Percentiles rank a stretch among this genome's conserved stretches.
phyloP scores from a whole-genome alignment of 768 basidiomycete genomes.

The Tylopilus rubrobrunneus region DNA sequence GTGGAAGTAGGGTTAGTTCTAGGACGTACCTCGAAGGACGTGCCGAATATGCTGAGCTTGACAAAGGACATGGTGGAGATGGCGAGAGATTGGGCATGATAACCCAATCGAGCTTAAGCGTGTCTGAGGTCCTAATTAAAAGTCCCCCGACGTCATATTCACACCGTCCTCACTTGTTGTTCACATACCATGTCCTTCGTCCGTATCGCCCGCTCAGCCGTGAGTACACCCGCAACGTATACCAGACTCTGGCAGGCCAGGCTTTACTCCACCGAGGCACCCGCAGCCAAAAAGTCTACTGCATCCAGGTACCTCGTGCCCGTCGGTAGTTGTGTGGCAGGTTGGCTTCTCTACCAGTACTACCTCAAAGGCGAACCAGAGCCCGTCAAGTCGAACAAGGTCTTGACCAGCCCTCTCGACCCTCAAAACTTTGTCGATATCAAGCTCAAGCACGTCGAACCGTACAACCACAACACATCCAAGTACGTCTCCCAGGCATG shows the following conservation, averaged over 20 bases:
- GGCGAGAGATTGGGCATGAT: slow-evolving; percentile 10
- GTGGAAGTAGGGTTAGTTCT: slow-evolving; percentile 10
- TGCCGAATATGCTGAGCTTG: slow-evolving; percentile 97
- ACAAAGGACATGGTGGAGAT: slow-evolving; percentile 76
- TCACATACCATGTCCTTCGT: slow-evolving; percentile 41
- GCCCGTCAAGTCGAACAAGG: slow-evolving; percentile 34
- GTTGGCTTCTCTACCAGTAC: slow-evolving; percentile 50
- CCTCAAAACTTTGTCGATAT: slow-evolving; percentile 75
- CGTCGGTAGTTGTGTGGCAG: slow-evolving; percentile 36
- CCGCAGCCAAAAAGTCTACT: slow-evolving; percentile 46
- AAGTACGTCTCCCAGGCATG: slow-evolving; percentile 42
- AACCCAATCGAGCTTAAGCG: slow-evolving; percentile 16
- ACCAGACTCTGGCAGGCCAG: slow-evolving; percentile 33
- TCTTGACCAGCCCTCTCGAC: slow-evolving; percentile 66
- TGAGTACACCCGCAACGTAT: slow-evolving; percentile 28
- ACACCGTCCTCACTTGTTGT: neutral
- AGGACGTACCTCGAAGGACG: slow-evolving; percentile 81
- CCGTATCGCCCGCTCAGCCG: slow-evolving; percentile 41
- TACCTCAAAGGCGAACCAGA: slow-evolving; percentile 30
- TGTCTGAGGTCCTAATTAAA: slow-evolving; percentile 20
- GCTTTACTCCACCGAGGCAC: slow-evolving; percentile 43
- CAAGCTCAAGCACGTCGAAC: slow-evolving; percentile 72
- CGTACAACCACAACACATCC: slow-evolving; percentile 94
- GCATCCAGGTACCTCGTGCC: slow-evolving; percentile 42
- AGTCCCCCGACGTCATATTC: neutral